Conservation (phyloP, 2,329 filamentous ascomycete genomes). For the Botryosphaeria dothidea region DNA sequence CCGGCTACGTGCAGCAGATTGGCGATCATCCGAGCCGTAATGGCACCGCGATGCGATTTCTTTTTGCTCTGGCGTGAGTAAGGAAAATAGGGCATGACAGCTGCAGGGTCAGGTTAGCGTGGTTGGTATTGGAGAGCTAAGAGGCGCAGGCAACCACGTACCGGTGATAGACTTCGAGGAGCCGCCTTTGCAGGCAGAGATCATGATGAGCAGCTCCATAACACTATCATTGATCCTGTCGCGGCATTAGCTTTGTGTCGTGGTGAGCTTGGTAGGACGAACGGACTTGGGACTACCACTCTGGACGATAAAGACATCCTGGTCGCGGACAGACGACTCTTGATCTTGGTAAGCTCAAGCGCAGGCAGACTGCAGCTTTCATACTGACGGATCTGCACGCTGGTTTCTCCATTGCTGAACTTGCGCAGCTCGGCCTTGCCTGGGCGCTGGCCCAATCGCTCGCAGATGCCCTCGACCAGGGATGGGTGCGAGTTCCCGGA, state of each 20-base stretch:
- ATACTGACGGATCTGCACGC: constrained; percentile 62
- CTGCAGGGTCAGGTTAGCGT: constrained; percentile 46
- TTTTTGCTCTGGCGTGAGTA: constrained; percentile 99
- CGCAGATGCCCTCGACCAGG: constrained; percentile 66
- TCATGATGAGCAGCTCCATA: constrained; percentile 99
- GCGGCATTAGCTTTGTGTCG: constrained; percentile 24
- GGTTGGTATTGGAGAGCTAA: constrained; percentile 4
- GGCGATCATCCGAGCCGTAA: constrained; percentile 94
- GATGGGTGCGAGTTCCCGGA: constrained; percentile 65
- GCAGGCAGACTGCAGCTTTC: constrained; percentile 2
- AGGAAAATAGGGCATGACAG: constrained; percentile 93
- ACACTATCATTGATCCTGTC: constrained; percentile 90
- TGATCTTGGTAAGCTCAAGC: constrained; percentile 15
- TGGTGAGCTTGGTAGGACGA: constrained; percentile 1
- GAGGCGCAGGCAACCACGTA: constrained; percentile 47
- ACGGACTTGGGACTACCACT: constrained; percentile 79
- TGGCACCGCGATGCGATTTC: constrained; percentile 93
- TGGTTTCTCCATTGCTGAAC: constrained; percentile 71
- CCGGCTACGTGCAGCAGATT: constrained; percentile 92
- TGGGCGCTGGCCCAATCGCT: constrained; percentile 62
- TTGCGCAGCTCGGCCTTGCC: constrained; percentile 64
- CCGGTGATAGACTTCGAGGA: constrained; percentile 96
- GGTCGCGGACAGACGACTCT: constrained; percentile 78
- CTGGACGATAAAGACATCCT: constrained; percentile 98
- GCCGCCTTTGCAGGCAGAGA: constrained; percentile 95